A percentile compares a stretch with the other conserved stretches of the same genome.
Conservation (phyloP, 495 filamentous ascomycete species). For the Aspergillus cristatus region DNA sequence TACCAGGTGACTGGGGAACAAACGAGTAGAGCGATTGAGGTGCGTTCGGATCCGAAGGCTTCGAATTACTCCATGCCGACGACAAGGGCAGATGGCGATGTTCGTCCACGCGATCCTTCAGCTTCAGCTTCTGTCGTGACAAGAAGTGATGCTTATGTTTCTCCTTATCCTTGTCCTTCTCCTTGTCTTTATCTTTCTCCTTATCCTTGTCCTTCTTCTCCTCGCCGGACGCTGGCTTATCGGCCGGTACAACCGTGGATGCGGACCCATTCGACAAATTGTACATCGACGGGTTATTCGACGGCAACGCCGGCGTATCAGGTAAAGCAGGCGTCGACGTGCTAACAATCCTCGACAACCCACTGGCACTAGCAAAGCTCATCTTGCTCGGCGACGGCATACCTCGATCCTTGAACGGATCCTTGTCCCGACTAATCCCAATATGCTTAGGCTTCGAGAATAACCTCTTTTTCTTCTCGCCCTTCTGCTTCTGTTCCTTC, state of each 20-base stretch:
- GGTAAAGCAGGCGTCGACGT: slow-evolving; percentile 68
- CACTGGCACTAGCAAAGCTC: slow-evolving; percentile 45
- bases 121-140: slow-evolving; percentile 83
- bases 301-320: slow-evolving; percentile 50
- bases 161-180: slow-evolving; percentile 27
- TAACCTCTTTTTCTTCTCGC: slow-evolving; percentile 83
- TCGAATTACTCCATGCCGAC: slow-evolving; percentile 84
- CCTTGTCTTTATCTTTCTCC: slow-evolving; percentile 46
- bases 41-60: slow-evolving; percentile 72
- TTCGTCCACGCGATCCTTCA: slow-evolving; percentile 74
- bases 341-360: slow-evolving; percentile 56
- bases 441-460: slow-evolving; percentile 86
- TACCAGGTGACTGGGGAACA: slow-evolving; percentile 61
- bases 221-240: slow-evolving; percentile 21
- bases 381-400: slow-evolving; percentile 79
- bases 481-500: slow-evolving; percentile 56
- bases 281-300: slow-evolving; percentile 65
- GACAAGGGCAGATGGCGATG: slow-evolving; percentile 66
- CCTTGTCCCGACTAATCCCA: slow-evolving; percentile 62
- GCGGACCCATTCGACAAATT: slow-evolving; percentile 74
- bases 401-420: slow-evolving; percentile 52
- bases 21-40: slow-evolving; percentile 80
- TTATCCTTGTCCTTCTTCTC: slow-evolving; percentile 28
- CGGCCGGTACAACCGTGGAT: slow-evolving; percentile 56
- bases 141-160: slow-evolving; percentile 73